Conservation (phyloP, 1,284 basidiomycete genomes). For the Microbotryum lychnidis-dioicae region DNA sequence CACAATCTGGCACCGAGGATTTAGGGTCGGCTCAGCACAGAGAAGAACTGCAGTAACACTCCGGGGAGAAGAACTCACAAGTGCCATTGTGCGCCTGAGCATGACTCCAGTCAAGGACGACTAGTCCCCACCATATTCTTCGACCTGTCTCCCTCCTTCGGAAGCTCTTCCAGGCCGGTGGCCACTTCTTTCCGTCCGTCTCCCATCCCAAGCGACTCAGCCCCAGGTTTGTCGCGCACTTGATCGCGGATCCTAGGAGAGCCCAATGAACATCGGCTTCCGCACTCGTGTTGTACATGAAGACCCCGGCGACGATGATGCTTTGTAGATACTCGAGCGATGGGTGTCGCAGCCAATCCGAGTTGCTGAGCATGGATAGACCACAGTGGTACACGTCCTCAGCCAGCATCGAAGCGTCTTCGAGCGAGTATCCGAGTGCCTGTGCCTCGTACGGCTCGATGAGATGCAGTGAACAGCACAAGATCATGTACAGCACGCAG, state of each 20-base stretch:
- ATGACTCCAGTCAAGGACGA: constrained; percentile 7
- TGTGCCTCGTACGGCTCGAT: constrained; percentile 23
- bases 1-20: neutral
- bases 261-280: constrained; percentile 36
- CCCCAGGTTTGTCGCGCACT: constrained; percentile 29
- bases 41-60: neutral
- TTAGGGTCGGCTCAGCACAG: neutral
- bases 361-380: constrained; percentile 35
- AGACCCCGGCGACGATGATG: constrained; percentile 36
- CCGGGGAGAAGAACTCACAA: neutral
- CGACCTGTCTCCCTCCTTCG: constrained; percentile 34
- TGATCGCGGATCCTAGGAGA: constrained; percentile 36
- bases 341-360: constrained; percentile 35
- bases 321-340: constrained; percentile 36
- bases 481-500: constrained; percentile 35
- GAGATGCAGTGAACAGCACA: constrained; percentile 36
- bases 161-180: constrained; percentile 23
- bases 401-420: constrained; percentile 28
- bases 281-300: constrained; percentile 36
- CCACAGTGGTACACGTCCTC: constrained; percentile 34
- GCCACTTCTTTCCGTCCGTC: constrained; percentile 14
- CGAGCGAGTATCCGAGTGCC: constrained; percentile 23
- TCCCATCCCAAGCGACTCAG: constrained; percentile 15
- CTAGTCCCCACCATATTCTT: constrained; percentile 37
- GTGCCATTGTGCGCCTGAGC: neutral